Base-by-base conservation (phyloP, 768 basidiomycete genomes). In the Leccinum disarticulatum region DNA sequence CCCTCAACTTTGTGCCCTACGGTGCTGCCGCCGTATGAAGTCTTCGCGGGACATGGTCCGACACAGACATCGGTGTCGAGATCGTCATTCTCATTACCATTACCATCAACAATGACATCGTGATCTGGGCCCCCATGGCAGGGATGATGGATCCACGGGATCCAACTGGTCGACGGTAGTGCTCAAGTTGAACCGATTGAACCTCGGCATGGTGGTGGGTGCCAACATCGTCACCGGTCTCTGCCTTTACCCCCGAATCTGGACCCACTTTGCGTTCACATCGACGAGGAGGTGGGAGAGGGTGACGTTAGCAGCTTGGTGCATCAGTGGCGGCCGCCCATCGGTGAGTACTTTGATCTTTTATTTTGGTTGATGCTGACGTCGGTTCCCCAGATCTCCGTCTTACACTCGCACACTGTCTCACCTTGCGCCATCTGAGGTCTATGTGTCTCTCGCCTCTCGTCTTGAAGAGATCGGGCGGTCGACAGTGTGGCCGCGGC, bases 281-380 rank as follows among this genome's bases (percentile, higher is more conserved):
- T n/a, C 41, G 41, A 41, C 4, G 22, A 22, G 22, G 17, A 41
- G 41, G 57, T 54, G 62, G 28, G 72, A 73, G 59, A 80, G 57
- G 52, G 41, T 41, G 36, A 17, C 14, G 56, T 71, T 55, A 81
- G 85, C 64, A 81, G 79, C 46, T 73, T 87, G 73, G 79, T 89
- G 54, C 77, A 84, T 62, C 82, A 83, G 63, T 90, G 83, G 75
- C 86, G 80, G 48, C 88, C 87, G 25, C 88, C 88, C 1, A 86
- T 90, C 54, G 84, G 88, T 90, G 56, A 46, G 77, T 74, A 19
- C 8, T 43, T 19, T 43, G n/a, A 28, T 46, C 10, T 33, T 27
- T 9, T 2, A 10, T 2, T n/a, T 11, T 27, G 25, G 19, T 6
- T 28, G 27, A 28, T 28, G 27, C 27, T 28, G 4, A 28, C 27